These are phyloP conservation scores for Coprinopsis marcescibilis DNA, from an alignment of 768 basidiomycete genomes.

Conservation along the genomic window DNA sequence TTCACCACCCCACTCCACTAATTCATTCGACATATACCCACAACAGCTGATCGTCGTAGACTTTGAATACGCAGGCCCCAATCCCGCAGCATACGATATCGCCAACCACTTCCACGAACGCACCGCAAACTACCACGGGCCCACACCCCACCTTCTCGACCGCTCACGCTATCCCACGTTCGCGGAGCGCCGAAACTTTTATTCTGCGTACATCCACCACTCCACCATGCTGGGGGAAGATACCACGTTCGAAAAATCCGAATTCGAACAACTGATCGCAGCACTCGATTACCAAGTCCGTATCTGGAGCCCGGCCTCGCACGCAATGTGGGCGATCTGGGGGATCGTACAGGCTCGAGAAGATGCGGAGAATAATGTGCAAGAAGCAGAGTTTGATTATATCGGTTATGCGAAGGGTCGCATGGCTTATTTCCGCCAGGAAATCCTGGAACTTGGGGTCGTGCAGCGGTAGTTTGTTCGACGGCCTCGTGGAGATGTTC, in stretches of 20 bases:
- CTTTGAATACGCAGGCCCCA: conserved; percentile 94
- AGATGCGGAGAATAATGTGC: conserved; percentile 51
- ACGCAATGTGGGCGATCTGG: conserved; percentile 94
- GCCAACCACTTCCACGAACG: conserved; percentile 98
- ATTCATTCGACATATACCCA: conserved; percentile 4
- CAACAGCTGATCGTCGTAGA: conserved; percentile 88
- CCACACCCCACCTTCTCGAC: conserved; percentile 62
- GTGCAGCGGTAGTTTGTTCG: conserved; percentile 29
- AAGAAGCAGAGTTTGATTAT: conserved; percentile 84
- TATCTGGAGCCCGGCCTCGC: conserved; percentile 86
- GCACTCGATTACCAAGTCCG: conserved; percentile 74
- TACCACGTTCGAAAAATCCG: conserved; percentile 22
- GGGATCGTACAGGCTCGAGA: conserved; percentile 87
- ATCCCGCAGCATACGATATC: conserved; percentile 92
- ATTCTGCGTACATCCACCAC: conserved; percentile 72
- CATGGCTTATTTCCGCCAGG: conserved; percentile 57
- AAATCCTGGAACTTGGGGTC: conserved; percentile 42
- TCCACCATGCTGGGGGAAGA: conserved; percentile 28
- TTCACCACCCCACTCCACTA: background rate
- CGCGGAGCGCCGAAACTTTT: conserved; percentile 77
- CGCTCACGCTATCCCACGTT: conserved; percentile 63
- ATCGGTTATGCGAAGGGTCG: conserved; percentile 71
- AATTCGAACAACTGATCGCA: conserved; percentile 41
- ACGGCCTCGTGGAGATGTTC: no score
- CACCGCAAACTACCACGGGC: conserved; percentile 83